Evolutionary conservation across 2,329 filamentous ascomycete species (phyloP), one percentile per base, ranked within the genome.

Genomic region (Penicillium corylophilum): DNA sequence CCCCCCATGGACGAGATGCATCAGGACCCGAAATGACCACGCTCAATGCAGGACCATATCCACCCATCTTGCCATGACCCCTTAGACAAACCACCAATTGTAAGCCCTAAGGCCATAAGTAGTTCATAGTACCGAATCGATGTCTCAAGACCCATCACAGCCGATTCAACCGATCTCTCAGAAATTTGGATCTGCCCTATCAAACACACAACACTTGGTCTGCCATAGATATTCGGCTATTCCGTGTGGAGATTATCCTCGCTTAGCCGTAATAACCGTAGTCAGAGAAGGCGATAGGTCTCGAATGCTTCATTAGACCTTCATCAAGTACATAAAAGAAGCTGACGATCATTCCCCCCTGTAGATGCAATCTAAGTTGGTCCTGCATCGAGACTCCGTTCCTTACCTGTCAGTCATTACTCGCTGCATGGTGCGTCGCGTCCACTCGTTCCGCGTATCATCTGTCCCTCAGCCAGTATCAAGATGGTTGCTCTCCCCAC

Each of bases 401-500:
- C 48, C 31, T 40, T 46, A 46, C 36, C 39, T 28, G 43, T 54
- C 56, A 42, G 24, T 54, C 44, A 49, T 48, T 47, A 54, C 42
- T 50, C 35, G 42, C 26, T 54, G 46, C 50, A 52, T 50, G 51
- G 46, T 54, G 48, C 48, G 44, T 50, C 42, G 35, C 28, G 22
- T 45, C 28, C 51, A n/a, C 23, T 54, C 44, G 20, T 51, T 42
- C 36, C 23, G 22, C 39, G 22, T 16, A 35, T 18, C 15, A 5
- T 35, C 18, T 51, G 44, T 33, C 49, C 51, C 56, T 50, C 56
- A 53, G 60, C 36, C 53, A 41, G 31, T 33, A 54, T 61, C 55
- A 44, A 53, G 53, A 67, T 68, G 64, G 54, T 55, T 47, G 54
- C 57, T 10, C 39, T 57, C 20, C 50, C 56, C 26, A 48, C 46